Base-by-base conservation (phyloP, 495 filamentous ascomycete species). In the Penicillium lividum region DNA sequence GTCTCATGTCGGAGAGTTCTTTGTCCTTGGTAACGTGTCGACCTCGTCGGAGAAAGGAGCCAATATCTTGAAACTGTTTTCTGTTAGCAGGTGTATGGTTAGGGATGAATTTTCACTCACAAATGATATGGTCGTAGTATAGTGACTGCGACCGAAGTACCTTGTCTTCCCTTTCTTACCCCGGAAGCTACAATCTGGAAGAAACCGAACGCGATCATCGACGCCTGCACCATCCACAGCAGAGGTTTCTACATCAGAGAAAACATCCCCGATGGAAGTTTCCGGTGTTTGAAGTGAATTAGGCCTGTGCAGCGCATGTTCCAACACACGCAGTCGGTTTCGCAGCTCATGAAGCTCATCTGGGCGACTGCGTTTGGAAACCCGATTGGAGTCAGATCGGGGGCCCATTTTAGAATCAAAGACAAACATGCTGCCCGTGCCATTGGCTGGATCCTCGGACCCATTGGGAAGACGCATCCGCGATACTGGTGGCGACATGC, bases 61-160 rank as follows among this genome's bases (percentile, higher is more conserved):
- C 69, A 44, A 84, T 64, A 58, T 81, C 77, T 47, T 75, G 67
- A 47, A 83, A 77, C 79, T 82, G 55, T 15, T 44, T n/a, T 18
- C 7, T 36, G 53, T 76, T 44, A 73, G 63, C 50, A 15, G 15
- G 3, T 7, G 15, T 22, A 0, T 30, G 30, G 44, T 5, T 4
- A 13, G 25, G 15, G 8, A 48, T 5, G 25, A 16, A 30, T 11
- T 4, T 5, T 45, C 9, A 68, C 74, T 64, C 67, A 84, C 80
- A 60, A 80, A 77, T 22, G 72, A 70, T n/a, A 84, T 49, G 5
- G 74, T 71, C 15, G 75, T 72, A 1, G 70, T 73, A 18, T 71
- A 68, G 56, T 80, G 75, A 44, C 75, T 81, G 8, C 80, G 73
- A 22, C 81, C 81, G 50, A 76, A 77, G 61, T 78, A 83, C 29